A percentile compares a stretch with the other conserved stretches of the same genome.
phyloP scores from a whole-genome alignment of 2,329 filamentous ascomycete genomes.

The Periconia digitata region DNA sequence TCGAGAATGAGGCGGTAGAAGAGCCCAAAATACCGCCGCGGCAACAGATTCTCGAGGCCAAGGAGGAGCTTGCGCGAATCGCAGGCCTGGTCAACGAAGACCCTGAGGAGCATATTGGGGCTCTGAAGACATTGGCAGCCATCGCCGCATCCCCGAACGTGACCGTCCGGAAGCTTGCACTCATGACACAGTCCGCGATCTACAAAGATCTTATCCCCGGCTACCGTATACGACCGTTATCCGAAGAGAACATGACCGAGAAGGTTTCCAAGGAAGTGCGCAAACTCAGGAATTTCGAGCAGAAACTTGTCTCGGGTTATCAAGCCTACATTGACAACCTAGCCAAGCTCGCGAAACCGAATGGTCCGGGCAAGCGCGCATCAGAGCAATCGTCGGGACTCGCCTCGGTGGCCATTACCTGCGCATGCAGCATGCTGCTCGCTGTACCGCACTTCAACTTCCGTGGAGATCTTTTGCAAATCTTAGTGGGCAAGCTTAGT shows the following conservation, averaged over 20 bases:
- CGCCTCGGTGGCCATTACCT: slow-evolving; percentile 77
- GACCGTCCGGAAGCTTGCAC: slow-evolving; percentile 79
- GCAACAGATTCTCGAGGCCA: slow-evolving; percentile 81
- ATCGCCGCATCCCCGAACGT: slow-evolving; percentile 70
- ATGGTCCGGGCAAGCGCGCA: slow-evolving; percentile 44
- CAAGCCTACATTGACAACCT: slow-evolving; percentile 81
- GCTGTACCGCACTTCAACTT: slow-evolving; percentile 98
- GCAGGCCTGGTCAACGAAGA: slow-evolving; percentile 83
- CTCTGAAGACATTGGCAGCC: slow-evolving; percentile 75
- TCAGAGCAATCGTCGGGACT: slow-evolving; percentile 49
- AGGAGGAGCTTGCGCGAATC: slow-evolving; percentile 87
- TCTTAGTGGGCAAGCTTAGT: slow-evolving; percentile 82
- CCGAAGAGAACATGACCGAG: slow-evolving; percentile 71
- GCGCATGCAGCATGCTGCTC: slow-evolving; percentile 77
- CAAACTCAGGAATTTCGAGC: slow-evolving; percentile 80
- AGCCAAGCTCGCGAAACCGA: slow-evolving; percentile 64
- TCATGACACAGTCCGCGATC: slow-evolving; percentile 84
- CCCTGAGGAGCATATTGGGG: slow-evolving; percentile 83
- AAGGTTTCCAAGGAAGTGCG: slow-evolving; percentile 93
- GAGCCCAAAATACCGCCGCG: slow-evolving; percentile 69
- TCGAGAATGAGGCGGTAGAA: slow-evolving; percentile 48
- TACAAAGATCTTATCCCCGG: slow-evolving; percentile 97
- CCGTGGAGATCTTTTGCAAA: slow-evolving; percentile 81
- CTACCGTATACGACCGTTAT: slow-evolving; percentile 84
- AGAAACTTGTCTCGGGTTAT: slow-evolving; percentile 82